A percentile compares a stretch with the other conserved stretches of the same genome.
Conservation (phyloP, 768 basidiomycete species). For the Clavulina sp. region DNA sequence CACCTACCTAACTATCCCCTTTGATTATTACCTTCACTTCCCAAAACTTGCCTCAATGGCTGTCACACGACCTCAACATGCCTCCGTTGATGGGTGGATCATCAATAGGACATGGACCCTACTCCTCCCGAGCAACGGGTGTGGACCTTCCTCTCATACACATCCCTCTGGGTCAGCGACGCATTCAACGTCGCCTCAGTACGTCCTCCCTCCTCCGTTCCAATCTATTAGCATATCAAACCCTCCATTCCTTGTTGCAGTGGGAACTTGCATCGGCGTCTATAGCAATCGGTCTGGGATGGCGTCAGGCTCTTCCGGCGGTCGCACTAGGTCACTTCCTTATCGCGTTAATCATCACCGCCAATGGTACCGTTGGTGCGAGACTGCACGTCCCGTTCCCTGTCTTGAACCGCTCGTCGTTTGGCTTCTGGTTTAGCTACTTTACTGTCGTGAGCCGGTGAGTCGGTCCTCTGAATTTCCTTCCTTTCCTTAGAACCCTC, state of each 20-base stretch:
- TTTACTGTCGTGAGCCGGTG: slow-evolving; percentile 60
- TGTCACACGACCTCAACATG: neutral
- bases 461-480: neutral
- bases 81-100: neutral
- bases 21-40: neutral
- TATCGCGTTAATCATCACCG: slow-evolving; percentile 53
- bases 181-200: slow-evolving; percentile 22
- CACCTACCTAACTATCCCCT: neutral
- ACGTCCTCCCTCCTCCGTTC: slow-evolving; percentile 36
- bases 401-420: slow-evolving; percentile 67
- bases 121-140: neutral
- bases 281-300: slow-evolving; percentile 57
- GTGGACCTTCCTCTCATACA: neutral
- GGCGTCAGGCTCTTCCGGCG: slow-evolving; percentile 50
- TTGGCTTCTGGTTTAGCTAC: slow-evolving; percentile 83
- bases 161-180: slow-evolving; percentile 10
- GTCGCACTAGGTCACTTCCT: slow-evolving; percentile 58
- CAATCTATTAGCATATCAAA: slow-evolving; percentile 59
- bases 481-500: neutral
- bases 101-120: slow-evolving; percentile 3
- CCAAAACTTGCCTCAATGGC: neutral
- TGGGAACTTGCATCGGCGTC: slow-evolving; percentile 47
- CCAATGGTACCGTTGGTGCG: slow-evolving; percentile 66
- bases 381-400: slow-evolving; percentile 47
- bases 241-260: slow-evolving; percentile 43